Evolutionary conservation across 2,329 filamentous ascomycete genomes (phyloP), one percentile per base, ranked within the genome.

Genomic region (Aureobasidium pullulans): DNA sequence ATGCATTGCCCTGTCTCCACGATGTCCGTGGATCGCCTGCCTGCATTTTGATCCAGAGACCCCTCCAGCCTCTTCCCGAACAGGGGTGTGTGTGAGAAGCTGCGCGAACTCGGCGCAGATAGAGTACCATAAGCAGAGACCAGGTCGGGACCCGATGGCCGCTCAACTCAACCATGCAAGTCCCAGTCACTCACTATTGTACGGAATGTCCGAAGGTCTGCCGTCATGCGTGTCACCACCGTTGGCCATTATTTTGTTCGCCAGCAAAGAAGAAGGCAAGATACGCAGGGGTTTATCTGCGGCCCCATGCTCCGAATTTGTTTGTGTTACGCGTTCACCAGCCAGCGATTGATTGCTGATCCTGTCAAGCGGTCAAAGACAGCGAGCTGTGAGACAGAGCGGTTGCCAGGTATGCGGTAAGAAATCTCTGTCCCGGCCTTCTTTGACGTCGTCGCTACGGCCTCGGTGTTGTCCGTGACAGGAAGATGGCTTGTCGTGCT

Each of bases 221-320:
- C 36, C 48, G 31, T 40, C 48, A 52, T 52, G 48, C 36, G 48
- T 52, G 48, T 15, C 36, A 29, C 34, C 48, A 39, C 9, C 36
- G 36, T 5, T 52, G 36, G 15, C 34, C 48, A 19, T 52, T 36
- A 29, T 31, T 28, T 23, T 37, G 48, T 11, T 34, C 36, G 23
- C 34, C 48, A 52, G 15, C 19, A 52, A 36, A 8, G 13, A 13
- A 36, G 34, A 23, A 52, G 23, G 36, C 23, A 52, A 40, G 48
- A 31, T 40, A 40, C 19, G 48, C 48, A 52, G 48, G 48, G 47
- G 36, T 34, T 52, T 52, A 36, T 36, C 48, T 16, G 23, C 48
- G 48, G 48, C 48, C 48, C 48, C 48, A 52, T 52, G 48, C 48
- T 52, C 48, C 48, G 48, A 31, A n/a, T 52, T 23, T 23, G 23